Evolutionary conservation across 176 grass and related monocot genomes (phyloP).

Genomic region (Saccharum officinarum): DNA sequence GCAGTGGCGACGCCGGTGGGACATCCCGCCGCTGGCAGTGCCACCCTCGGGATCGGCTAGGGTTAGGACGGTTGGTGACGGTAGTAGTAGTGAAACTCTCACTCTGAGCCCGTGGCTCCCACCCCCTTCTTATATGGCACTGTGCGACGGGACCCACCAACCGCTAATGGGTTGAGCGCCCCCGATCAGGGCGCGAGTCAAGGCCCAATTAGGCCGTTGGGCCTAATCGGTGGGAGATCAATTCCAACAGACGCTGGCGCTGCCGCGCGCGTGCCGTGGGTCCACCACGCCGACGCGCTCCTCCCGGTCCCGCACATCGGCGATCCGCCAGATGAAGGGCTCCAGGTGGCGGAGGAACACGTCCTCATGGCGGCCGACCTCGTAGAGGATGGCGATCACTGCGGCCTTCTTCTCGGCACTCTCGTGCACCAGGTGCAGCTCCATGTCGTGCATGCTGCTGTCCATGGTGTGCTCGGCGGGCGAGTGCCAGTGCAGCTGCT

Average conservation of each 20-base stretch:
- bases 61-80: too few species aligned
- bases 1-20: too few species aligned
- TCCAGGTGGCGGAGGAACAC: constrained; percentile 49
- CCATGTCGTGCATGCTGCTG: constrained; percentile 50
- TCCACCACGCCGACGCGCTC: constrained; percentile 36
- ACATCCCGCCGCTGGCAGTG: too few species aligned
- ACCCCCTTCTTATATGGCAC: too few species aligned
- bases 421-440: constrained; percentile 75
- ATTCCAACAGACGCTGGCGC: constrained; percentile 38
- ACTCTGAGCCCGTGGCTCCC: too few species aligned
- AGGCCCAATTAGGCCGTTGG: too few species aligned
- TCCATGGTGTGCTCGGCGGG: constrained; percentile 76
- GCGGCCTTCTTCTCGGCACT: constrained; percentile 40
- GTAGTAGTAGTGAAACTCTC: too few species aligned
- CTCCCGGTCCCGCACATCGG: constrained; percentile 35
- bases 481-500: constrained; percentile 75
- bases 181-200: too few species aligned
- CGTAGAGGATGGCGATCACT: constrained; percentile 62
- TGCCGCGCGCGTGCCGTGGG: constrained; percentile 20
- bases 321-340: constrained; percentile 43
- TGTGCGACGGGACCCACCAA: too few species aligned
- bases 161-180: too few species aligned
- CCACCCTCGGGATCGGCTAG: too few species aligned
- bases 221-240: too few species aligned
- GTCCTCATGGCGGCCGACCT: constrained; percentile 28